Conservation (phyloP, 192 early-diverging fungal species). For the Chytriomyces hyalinus region DNA sequence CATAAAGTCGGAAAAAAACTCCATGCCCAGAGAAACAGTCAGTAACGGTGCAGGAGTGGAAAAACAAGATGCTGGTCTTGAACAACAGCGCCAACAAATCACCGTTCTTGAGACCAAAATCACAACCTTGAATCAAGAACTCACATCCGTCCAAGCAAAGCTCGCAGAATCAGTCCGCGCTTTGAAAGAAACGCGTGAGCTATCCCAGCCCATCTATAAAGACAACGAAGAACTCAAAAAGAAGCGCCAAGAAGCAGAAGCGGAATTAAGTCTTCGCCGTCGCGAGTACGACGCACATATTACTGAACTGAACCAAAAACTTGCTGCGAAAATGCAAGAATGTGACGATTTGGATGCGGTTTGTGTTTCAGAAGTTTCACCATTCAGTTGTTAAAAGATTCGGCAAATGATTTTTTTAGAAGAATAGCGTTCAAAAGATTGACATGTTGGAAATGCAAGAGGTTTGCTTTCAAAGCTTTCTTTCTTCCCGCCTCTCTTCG, state of each 20-base stretch:
- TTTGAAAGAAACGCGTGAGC: constrained; percentile 34
- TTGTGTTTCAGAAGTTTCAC: constrained; percentile 26
- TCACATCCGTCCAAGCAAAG: constrained; percentile 4
- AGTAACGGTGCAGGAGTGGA: constrained; percentile 1
- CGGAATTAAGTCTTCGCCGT: constrained; percentile 13
- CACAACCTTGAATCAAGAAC: constrained; percentile 25
- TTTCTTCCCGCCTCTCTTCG: not conserved
- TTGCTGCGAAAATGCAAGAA: constrained; percentile 14
- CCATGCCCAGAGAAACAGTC: not conserved
- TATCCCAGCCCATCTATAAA: constrained; percentile 11
- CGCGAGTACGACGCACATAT: not conserved
- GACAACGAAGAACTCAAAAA: constrained; percentile 31
- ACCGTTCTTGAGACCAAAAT: constrained; percentile 12
- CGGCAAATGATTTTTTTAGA: not conserved
- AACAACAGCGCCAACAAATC: constrained; percentile 27
- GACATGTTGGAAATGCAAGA: too few species aligned
- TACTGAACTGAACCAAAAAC: constrained; percentile 19
- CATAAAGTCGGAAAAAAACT: too few species aligned
- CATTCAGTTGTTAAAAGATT: constrained; percentile 3
- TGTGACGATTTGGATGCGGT: constrained; percentile 11
- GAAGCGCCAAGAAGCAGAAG: constrained; percentile 25
- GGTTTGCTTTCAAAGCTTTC: not conserved
- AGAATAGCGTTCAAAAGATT: too few species aligned
- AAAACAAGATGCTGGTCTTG: not conserved
- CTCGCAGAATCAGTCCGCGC: constrained; percentile 16